A percentile compares a stretch with the other conserved stretches of the same genome.
These are phyloP conservation scores for Aphanomyces stellatus DNA, from an alignment of 352 stramenopile genomes.

Conservation along the genomic window DNA sequence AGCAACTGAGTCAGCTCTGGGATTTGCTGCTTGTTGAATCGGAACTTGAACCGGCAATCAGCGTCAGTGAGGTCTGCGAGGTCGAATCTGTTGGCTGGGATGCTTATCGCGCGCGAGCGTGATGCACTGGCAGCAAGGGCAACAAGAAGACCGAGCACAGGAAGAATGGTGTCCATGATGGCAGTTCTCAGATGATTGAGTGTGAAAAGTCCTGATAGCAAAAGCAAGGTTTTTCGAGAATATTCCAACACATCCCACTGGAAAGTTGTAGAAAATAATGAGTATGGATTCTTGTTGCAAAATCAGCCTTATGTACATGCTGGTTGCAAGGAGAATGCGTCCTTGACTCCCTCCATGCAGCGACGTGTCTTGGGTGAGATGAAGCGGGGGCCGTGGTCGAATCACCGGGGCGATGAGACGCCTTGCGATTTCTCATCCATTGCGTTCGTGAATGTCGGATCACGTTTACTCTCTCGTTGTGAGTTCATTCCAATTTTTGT, in stretches of 20 bases:
- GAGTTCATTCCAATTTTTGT: too few species aligned
- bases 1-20: not conserved
- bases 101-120: not conserved
- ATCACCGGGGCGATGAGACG: too few species aligned
- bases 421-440: not conserved
- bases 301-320: not conserved
- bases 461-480: not conserved
- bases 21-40: not conserved
- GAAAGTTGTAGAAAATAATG: not conserved
- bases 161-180: not conserved
- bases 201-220: not conserved
- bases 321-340: too few species aligned
- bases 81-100: not conserved
- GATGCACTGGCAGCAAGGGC: not conserved
- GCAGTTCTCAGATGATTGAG: not conserved
- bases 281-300: not conserved
- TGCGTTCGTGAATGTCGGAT: not conserved
- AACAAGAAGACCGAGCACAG: not conserved
- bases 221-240: not conserved
- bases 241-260: not conserved
- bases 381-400: too few species aligned
- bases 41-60: conserved; percentile 1
- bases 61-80: not conserved
- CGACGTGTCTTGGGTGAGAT: too few species aligned
- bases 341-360: too few species aligned